phyloP scores from a whole-genome alignment of 495 filamentous ascomycete genomes.

The Mycothermus thermophilus region DNA sequence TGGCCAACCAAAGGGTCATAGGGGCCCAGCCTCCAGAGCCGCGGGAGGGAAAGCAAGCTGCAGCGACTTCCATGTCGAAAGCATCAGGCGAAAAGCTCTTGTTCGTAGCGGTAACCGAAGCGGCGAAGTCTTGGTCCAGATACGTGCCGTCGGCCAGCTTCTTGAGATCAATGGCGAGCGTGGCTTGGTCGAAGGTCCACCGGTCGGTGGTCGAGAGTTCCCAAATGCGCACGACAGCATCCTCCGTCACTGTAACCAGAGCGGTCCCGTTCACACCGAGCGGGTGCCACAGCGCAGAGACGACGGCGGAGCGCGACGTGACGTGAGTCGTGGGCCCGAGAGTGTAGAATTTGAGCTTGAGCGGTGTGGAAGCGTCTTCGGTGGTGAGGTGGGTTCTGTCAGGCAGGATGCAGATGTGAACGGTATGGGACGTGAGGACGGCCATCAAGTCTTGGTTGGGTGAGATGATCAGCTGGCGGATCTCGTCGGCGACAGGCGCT shows the following conservation, averaged over 20 bases:
- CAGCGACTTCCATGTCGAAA: slow-evolving; percentile 76
- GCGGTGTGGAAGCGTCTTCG: slow-evolving; percentile 43
- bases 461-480: slow-evolving; percentile 68
- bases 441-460: slow-evolving; percentile 67
- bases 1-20: slow-evolving; percentile 87
- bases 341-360: slow-evolving; percentile 70
- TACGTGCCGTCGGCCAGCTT: slow-evolving; percentile 68
- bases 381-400: slow-evolving; percentile 57
- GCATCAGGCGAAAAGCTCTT: slow-evolving; percentile 74
- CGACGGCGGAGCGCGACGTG: slow-evolving; percentile 60
- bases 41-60: slow-evolving; percentile 65
- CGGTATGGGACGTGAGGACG: slow-evolving; percentile 68
- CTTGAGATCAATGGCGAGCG: slow-evolving; percentile 65
- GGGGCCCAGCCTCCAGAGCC: slow-evolving; percentile 73
- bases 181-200: slow-evolving; percentile 71
- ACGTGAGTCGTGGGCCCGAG: slow-evolving; percentile 82
- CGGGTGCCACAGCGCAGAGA: slow-evolving; percentile 76
- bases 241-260: slow-evolving; percentile 70
- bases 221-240: slow-evolving; percentile 78
- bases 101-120: slow-evolving; percentile 52
- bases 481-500: slow-evolving; percentile 56
- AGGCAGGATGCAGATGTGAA: slow-evolving; percentile 68
- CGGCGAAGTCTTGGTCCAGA: slow-evolving; percentile 60
- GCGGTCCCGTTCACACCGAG: slow-evolving; percentile 57
- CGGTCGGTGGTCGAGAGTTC: slow-evolving; percentile 66